phyloP scores from a whole-genome alignment of 2,329 filamentous ascomycete species.

The Fusarium sp. region DNA sequence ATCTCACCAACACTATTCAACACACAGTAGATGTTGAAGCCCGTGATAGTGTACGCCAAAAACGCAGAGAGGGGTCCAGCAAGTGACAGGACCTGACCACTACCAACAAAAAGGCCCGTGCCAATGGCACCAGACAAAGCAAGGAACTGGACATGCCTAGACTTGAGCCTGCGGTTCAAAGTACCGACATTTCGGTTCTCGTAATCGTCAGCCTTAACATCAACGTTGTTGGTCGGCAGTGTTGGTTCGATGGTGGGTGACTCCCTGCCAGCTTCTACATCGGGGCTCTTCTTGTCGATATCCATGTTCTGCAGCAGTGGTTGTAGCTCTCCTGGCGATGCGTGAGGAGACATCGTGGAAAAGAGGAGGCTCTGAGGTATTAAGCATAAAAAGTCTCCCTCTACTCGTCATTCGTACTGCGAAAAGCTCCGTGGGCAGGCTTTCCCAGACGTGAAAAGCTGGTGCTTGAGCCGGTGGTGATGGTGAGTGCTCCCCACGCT shows the following conservation, averaged over 20 bases:
- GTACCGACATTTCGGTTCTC: slow-evolving; percentile 24
- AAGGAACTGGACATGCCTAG: slow-evolving; percentile 67
- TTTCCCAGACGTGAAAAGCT: neutral
- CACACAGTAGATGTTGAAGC: slow-evolving; percentile 16
- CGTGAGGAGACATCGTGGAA: neutral
- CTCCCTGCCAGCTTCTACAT: slow-evolving; percentile 18
- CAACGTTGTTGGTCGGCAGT: slow-evolving; percentile 1
- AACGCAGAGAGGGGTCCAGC: slow-evolving; percentile 18
- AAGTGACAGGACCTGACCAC: slow-evolving; percentile 10
- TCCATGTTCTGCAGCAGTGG: slow-evolving; percentile 2
- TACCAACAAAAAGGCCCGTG: slow-evolving; percentile 23
- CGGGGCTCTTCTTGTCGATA: neutral
- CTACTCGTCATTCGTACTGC: neutral
- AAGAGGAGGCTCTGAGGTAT: neutral
- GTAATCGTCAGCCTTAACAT: slow-evolving; percentile 9
- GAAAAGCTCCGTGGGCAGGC: neutral
- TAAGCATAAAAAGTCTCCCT: neutral
- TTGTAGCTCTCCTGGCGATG: neutral
- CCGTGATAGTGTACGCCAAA: slow-evolving; percentile 19
- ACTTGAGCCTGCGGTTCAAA: slow-evolving; percentile 50
- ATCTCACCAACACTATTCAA: slow-evolving; percentile 48
- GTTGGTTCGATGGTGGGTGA: slow-evolving; percentile 18
- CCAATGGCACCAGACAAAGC: slow-evolving; percentile 47
- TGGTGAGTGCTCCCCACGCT: neutral
- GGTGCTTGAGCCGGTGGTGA: neutral